phyloP scores from a whole-genome alignment of 1,284 basidiomycete species.

The Ganoderma sinense region DNA sequence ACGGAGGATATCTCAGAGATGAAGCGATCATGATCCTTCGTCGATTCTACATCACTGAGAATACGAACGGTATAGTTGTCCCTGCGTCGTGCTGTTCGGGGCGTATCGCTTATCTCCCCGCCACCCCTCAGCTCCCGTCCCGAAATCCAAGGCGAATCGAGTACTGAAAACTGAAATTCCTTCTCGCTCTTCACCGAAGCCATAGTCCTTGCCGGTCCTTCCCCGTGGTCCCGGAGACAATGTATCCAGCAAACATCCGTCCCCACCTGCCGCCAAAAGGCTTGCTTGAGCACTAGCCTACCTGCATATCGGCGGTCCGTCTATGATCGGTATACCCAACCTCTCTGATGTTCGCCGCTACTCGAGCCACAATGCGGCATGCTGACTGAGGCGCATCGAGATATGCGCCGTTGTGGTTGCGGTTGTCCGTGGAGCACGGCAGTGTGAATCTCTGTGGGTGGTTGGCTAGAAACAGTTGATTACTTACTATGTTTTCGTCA shows the following conservation, averaged over 20 bases:
- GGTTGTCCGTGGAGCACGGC: no score
- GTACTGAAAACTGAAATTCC: constrained; percentile 78
- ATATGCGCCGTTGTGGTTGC: no score
- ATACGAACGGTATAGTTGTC: constrained; percentile 78
- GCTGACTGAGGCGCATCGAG: no score
- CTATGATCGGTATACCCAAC: not conserved
- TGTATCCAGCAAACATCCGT: no score
- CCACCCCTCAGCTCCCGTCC: constrained; percentile 68
- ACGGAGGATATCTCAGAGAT: constrained; percentile 87
- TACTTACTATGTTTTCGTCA: no score
- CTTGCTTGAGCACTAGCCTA: no score
- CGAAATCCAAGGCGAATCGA: constrained; percentile 77
- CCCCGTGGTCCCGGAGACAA: not conserved
- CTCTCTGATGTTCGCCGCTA: not conserved
- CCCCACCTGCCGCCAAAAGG: no score
- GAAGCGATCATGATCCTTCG: constrained; percentile 96
- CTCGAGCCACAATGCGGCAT: no score
- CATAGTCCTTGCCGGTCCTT: not conserved
- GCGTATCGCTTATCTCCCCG: not conserved
- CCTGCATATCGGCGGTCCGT: not conserved
- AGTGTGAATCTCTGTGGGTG: no score
- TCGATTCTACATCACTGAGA: constrained; percentile 96
- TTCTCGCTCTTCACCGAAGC: constrained; percentile 28
- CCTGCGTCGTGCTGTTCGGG: not conserved
- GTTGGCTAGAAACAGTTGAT: no score